Percentiles rank a stretch among this genome's conserved stretches.
Evolutionary conservation across 129 eudicot genomes (phyloP).

Genomic region (Dittrichia graveolens): DNA sequence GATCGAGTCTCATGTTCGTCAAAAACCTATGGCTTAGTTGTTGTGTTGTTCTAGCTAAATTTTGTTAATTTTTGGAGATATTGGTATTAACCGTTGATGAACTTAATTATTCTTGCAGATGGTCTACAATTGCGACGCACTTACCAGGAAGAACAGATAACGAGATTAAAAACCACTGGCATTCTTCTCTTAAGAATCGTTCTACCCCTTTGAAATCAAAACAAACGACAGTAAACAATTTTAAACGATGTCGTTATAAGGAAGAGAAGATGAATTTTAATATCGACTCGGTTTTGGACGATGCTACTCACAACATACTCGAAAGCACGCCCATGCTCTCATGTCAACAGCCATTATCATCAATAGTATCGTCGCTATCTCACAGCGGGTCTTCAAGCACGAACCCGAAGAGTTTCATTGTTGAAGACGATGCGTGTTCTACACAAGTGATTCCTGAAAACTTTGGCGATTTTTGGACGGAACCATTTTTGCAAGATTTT

Average conservation of each 20-base stretch:
- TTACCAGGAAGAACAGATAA: slow-evolving; percentile 39
- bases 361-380: slow-evolving; percentile 15
- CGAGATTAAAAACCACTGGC: slow-evolving; percentile 41
- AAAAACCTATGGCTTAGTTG: too few species aligned
- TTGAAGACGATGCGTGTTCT: slow-evolving; percentile 31
- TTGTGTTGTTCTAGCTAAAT: too few species aligned
- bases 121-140: slow-evolving; percentile 31
- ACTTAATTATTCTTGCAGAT: slow-evolving; percentile 4
- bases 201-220: slow-evolving; percentile 18
- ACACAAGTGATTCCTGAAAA: neutral
- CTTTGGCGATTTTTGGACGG: slow-evolving; percentile 24
- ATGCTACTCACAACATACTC: slow-evolving; percentile 23
- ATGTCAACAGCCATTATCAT: neutral
- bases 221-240: neutral
- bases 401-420: neutral
- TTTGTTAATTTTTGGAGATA: too few species aligned
- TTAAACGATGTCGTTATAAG: neutral
- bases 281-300: slow-evolving; percentile 22
- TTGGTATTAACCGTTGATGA: neutral
- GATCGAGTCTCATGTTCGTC: too few species aligned
- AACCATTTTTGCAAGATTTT: slow-evolving; percentile 35
- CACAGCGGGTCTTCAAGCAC: neutral
- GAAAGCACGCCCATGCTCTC: slow-evolving; percentile 26
- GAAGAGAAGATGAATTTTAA: slow-evolving; percentile 10
- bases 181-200: slow-evolving; percentile 34